phyloP scores from a whole-genome alignment of 306 rosid species.

The Hippophae rhamnoides region DNA sequence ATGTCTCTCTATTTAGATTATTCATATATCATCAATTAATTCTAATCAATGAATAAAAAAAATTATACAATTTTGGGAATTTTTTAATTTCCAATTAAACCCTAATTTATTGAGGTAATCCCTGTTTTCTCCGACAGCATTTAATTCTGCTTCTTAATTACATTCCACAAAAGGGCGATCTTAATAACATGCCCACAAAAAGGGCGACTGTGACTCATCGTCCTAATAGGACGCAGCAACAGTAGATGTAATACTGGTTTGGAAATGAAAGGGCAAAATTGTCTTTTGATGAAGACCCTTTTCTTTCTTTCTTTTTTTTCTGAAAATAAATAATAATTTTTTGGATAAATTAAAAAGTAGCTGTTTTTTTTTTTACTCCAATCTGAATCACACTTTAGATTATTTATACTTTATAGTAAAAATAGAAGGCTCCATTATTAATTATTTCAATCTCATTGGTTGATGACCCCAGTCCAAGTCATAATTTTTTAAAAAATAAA shows the following conservation, averaged over 20 bases:
- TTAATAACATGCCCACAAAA: conserved; percentile 21
- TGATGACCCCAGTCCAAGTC: conserved; percentile 33
- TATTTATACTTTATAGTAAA: neutral
- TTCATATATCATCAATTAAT: too few relatives aligned
- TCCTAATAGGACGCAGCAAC: conserved; percentile 23
- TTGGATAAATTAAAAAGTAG: too few relatives aligned
- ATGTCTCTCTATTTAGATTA: too few relatives aligned
- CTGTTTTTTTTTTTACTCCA: neutral
- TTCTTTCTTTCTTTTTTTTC: too few relatives aligned
- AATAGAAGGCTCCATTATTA: conserved; percentile 23
- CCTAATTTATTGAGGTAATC: neutral
- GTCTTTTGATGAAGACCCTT: conserved; percentile 29
- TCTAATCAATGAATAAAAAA: too few relatives aligned
- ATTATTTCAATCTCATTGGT: conserved; percentile 9
- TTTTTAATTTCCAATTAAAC: neutral
- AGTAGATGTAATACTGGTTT: conserved; percentile 32
- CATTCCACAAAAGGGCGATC: conserved; percentile 3
- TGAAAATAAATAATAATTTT: too few relatives aligned
- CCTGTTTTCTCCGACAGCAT: conserved; percentile 5
- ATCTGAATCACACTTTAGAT: too few relatives aligned
- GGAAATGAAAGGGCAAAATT: conserved; percentile 8
- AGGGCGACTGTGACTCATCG: conserved; percentile 31
- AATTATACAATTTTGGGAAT: neutral
- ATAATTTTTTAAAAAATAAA: conserved; percentile 21
- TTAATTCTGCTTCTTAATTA: neutral